These are phyloP conservation scores for Coemansia sp. DNA, from an alignment of 192 early-diverging fungal genomes.

Conservation along the genomic window DNA sequence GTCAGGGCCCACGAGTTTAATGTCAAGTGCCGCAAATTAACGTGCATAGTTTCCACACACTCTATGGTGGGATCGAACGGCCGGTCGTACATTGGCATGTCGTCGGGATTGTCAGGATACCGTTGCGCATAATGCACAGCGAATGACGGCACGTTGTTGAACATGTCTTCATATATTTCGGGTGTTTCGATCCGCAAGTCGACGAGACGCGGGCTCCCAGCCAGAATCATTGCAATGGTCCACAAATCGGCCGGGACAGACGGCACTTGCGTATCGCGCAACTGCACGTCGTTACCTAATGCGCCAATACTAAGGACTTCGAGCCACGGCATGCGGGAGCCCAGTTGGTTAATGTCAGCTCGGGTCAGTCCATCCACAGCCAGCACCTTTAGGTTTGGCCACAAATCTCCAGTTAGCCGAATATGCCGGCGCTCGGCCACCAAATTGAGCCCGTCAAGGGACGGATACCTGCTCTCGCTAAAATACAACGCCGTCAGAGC, in stretches of 20 bases:
- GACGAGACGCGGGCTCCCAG: slow-evolving; percentile 5
- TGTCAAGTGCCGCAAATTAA: slow-evolving; percentile 10
- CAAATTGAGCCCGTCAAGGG: slow-evolving; percentile 5
- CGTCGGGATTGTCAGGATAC: not conserved
- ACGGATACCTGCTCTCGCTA: slow-evolving; percentile 19
- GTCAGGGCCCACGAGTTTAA: slow-evolving; percentile 37
- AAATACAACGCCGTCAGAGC: slow-evolving; percentile 17
- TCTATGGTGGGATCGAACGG: slow-evolving; percentile 2
- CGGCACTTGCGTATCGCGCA: slow-evolving; percentile 7
- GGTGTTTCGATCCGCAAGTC: slow-evolving; percentile 31
- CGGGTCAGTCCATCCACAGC: slow-evolving; percentile 19
- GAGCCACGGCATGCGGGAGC: slow-evolving; percentile 8
- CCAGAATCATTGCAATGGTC: not conserved
- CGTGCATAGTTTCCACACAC: not conserved
- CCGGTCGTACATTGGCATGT: slow-evolving; percentile 6
- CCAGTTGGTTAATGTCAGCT: slow-evolving; percentile 12
- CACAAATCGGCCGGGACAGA: slow-evolving; percentile 6
- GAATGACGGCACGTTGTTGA: slow-evolving; percentile 13
- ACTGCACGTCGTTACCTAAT: slow-evolving; percentile 17
- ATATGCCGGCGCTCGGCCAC: not conserved
- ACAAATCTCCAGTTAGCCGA: slow-evolving; percentile 10
- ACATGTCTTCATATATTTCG: slow-evolving; percentile 29
- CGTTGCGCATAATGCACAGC: not conserved
- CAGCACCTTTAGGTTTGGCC: slow-evolving; percentile 9
- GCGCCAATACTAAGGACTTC: slow-evolving; percentile 24